These are phyloP conservation scores for Russula emetica DNA, from an alignment of 768 basidiomycete species.

Conservation along the genomic window DNA sequence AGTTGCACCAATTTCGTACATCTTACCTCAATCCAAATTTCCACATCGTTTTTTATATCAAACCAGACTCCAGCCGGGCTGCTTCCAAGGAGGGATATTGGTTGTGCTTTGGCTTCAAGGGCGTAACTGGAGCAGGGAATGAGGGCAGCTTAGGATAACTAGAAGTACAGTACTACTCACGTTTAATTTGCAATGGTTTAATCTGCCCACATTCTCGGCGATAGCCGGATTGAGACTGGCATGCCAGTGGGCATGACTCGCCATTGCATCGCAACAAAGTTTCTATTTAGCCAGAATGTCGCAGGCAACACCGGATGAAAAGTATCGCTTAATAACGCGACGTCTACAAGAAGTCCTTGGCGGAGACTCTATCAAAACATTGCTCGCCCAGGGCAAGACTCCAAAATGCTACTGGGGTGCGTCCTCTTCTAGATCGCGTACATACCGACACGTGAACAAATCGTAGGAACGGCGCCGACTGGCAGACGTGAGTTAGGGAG, in stretches of 20 bases:
- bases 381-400: slow-evolving; percentile 69
- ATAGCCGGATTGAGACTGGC: slow-evolving; percentile 1
- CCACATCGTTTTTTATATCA: slow-evolving; percentile 59
- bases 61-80: slow-evolving; percentile 75
- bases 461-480: slow-evolving; percentile 82
- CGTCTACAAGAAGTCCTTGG: slow-evolving; percentile 85
- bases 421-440: slow-evolving; percentile 33
- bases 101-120: slow-evolving; percentile 69
- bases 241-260: neutral
- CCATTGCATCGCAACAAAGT: neutral
- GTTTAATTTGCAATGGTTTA: no score
- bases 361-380: slow-evolving; percentile 74
- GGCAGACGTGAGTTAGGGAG: slow-evolving; percentile 70
- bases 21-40: slow-evolving; percentile 61
- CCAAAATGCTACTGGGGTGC: slow-evolving; percentile 91
- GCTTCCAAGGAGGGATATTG: slow-evolving; percentile 84
- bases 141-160: neutral
- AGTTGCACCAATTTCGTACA: slow-evolving; percentile 59
- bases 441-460: slow-evolving; percentile 1
- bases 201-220: no score
- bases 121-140: neutral
- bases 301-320: slow-evolving; percentile 36
- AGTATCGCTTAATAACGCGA: slow-evolving; percentile 80
- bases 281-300: slow-evolving; percentile 7
- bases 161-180: no score